Conservation (phyloP, 169 alveolate species). For the Babesia caballi region DNA sequence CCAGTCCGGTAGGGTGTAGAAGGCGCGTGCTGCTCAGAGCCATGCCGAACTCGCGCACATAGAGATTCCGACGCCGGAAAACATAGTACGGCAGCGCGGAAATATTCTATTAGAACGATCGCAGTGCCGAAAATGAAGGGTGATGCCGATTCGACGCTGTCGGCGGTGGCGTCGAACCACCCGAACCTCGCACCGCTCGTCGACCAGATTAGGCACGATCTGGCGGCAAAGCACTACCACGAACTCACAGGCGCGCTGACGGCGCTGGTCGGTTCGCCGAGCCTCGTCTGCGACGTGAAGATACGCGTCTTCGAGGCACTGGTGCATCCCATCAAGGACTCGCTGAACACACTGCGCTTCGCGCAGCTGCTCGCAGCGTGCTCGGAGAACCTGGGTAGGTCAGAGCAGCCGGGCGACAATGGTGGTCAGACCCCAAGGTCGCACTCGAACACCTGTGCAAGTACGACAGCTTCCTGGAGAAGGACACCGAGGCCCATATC, state of each 20-base stretch:
- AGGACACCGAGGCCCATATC: slow-evolving; percentile 48
- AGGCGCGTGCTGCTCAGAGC: too few species aligned
- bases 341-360: slow-evolving; percentile 51
- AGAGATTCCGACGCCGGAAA: too few species aligned
- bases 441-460: slow-evolving; percentile 66
- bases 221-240: slow-evolving; percentile 59
- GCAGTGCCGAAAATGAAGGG: too few species aligned
- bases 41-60: too few species aligned
- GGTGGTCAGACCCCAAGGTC: slow-evolving; percentile 42
- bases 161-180: slow-evolving; percentile 45
- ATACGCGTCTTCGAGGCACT: slow-evolving; percentile 55
- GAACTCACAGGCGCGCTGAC: slow-evolving; percentile 59
- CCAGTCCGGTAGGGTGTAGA: too few species aligned
- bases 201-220: slow-evolving; percentile 38
- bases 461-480: slow-evolving; percentile 58
- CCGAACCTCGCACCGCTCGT: slow-evolving; percentile 50
- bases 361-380: slow-evolving; percentile 34
- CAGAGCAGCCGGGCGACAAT: background rate
- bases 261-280: slow-evolving; percentile 12
- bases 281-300: slow-evolving; percentile 49
- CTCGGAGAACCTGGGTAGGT: slow-evolving; percentile 60
- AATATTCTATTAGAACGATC: too few species aligned
- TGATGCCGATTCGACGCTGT: slow-evolving; percentile 52
- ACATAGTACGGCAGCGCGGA: too few species aligned
- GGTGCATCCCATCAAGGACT: slow-evolving; percentile 64